Conservation (phyloP, 352 stramenopile species). For the Globisporangium cylindrosporum region DNA sequence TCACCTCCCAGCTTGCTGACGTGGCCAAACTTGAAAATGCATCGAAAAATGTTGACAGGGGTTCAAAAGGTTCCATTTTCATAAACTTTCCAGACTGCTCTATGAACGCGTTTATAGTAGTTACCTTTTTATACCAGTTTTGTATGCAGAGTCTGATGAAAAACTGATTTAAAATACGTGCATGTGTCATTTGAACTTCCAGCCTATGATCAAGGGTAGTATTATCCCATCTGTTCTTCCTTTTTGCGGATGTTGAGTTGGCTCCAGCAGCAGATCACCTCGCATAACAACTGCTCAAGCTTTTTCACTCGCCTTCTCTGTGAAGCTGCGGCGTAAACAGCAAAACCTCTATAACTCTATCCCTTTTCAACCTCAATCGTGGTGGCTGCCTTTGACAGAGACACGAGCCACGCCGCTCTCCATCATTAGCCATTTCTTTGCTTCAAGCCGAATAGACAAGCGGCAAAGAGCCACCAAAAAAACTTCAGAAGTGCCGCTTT, state of each 20-base stretch:
- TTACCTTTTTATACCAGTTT: neutral
- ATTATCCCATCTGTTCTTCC: neutral
- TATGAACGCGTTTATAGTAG: neutral
- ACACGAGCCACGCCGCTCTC: neutral
- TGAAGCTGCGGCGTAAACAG: neutral
- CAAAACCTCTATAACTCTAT: neutral
- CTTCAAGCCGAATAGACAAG: conserved; percentile 11
- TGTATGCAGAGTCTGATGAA: neutral
- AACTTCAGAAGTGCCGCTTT: neutral
- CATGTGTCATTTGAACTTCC: neutral
- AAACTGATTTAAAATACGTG: neutral
- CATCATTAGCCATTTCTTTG: conserved; percentile 14
- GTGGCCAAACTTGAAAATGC: no score
- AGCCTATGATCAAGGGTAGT: neutral
- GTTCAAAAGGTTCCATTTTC: neutral
- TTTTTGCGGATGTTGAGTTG: neutral
- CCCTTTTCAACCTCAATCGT: neutral
- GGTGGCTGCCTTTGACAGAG: neutral
- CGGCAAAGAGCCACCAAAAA: neutral
- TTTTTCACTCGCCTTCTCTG: neutral
- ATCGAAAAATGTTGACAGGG: no score
- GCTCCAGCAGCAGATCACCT: neutral
- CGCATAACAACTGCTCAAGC: neutral
- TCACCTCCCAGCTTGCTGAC: neutral
- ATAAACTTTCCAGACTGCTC: neutral